Conservation (phyloP, 163 green algal species). For the Trebouxia gelatinosa region DNA sequence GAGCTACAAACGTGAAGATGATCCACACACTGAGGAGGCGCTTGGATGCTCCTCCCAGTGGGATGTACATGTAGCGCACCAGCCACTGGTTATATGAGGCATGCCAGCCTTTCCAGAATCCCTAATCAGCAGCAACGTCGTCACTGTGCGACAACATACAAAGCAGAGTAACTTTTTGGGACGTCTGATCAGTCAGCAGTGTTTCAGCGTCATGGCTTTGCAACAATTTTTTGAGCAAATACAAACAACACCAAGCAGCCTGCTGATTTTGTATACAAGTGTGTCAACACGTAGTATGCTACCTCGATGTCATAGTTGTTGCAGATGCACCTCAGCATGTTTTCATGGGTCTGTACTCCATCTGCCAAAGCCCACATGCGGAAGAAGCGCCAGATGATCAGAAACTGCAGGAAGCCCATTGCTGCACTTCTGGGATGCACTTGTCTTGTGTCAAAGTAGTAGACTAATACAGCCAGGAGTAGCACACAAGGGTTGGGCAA, state of each 20-base stretch:
- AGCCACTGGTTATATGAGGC: conserved; percentile 91
- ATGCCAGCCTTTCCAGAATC: conserved; percentile 94
- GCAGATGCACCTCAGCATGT: conserved; percentile 88
- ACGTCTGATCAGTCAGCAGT: too few relatives aligned
- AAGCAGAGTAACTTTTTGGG: too few relatives aligned
- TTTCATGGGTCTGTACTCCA: conserved; percentile 84
- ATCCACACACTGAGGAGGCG: conserved; percentile 75
- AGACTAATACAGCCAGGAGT: too few relatives aligned
- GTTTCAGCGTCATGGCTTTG: too few relatives aligned
- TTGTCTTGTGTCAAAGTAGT: too few relatives aligned
- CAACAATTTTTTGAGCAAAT: too few relatives aligned
- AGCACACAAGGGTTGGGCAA: too few relatives aligned
- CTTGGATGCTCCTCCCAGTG: conserved; percentile 71
- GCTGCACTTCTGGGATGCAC: too few relatives aligned
- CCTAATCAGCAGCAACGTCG: conserved; percentile 40
- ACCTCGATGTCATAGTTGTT: conserved; percentile 94
- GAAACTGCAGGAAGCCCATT: conserved; percentile 61
- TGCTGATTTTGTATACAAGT: too few relatives aligned
- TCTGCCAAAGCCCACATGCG: conserved; percentile 75
- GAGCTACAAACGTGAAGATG: conserved; percentile 95
- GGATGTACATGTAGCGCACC: conserved; percentile 91
- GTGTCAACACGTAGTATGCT: background rate
- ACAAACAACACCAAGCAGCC: too few relatives aligned
- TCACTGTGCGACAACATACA: background rate
- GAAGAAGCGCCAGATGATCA: conserved; percentile 92